Conservation (phyloP, 1,284 basidiomycete genomes). For the Ceratobasidium sp. region DNA sequence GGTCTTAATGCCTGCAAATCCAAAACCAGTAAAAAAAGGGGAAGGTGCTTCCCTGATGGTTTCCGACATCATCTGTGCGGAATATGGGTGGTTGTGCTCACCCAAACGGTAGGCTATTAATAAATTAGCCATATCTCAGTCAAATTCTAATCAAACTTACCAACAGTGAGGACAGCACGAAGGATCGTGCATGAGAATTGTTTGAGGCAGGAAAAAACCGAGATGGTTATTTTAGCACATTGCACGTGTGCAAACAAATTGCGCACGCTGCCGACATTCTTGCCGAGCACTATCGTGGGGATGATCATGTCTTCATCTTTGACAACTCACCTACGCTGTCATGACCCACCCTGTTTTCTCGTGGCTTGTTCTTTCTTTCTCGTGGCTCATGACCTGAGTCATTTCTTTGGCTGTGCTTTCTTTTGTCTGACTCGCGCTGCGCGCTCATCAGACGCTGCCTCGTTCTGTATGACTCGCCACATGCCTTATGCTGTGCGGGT, state of each 20-base stretch:
- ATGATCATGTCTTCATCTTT: conserved; percentile 53
- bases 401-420: no score
- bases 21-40: conserved; percentile 55
- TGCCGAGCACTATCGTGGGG: conserved; percentile 50
- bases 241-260: conserved; percentile 54
- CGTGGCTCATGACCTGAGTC: no score
- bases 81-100: conserved; percentile 56
- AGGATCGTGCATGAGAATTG: conserved; percentile 49
- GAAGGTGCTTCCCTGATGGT: conserved; percentile 59
- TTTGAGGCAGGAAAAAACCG: conserved; percentile 60
- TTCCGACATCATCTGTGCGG: conserved; percentile 59
- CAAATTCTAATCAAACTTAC: neutral
- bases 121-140: conserved; percentile 41
- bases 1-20: conserved; percentile 49
- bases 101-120: conserved; percentile 51
- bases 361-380: no score
- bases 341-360: no score
- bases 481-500: no score
- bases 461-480: no score
- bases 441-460: no score
- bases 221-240: conserved; percentile 56
- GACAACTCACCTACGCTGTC: conserved; percentile 58
- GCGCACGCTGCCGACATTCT: conserved; percentile 54
- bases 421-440: no score
- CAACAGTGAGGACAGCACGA: conserved; percentile 39